Conservation (phyloP, 148 eudicot genomes). For the Rhododendron griersonianum region DNA sequence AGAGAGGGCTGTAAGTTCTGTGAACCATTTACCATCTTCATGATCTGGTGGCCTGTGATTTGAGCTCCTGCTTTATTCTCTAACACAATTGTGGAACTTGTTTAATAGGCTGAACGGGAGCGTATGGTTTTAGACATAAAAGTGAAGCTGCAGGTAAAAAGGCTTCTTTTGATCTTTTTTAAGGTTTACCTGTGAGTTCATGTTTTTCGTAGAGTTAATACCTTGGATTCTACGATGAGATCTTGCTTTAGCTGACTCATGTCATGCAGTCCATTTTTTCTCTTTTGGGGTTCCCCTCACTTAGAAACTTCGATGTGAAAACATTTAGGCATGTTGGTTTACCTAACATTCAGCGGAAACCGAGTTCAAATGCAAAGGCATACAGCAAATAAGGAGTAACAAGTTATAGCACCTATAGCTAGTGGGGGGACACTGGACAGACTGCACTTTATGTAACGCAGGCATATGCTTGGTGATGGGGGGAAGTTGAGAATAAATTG, state of each 20-base stretch:
- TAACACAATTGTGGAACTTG: constrained; percentile 6
- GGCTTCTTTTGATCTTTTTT: neutral
- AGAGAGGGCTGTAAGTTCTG: constrained; percentile 87
- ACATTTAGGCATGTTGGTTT: neutral
- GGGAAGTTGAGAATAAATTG: neutral
- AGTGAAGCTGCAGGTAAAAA: constrained; percentile 91
- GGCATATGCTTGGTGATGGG: neutral
- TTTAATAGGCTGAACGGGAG: constrained; percentile 84
- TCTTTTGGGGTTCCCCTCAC: neutral
- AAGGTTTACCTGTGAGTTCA: neutral
- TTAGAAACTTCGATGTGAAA: neutral
- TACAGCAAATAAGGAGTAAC: neutral
- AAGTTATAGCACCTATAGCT: neutral
- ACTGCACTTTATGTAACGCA: neutral
- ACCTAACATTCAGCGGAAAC: neutral
- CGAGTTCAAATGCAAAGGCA: neutral
- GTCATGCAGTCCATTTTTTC: neutral
- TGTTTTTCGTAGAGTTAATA: neutral
- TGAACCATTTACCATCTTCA: constrained; percentile 1
- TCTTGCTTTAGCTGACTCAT: neutral
- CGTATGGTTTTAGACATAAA: constrained; percentile 96
- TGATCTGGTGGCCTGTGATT: constrained; percentile 1
- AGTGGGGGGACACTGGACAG: neutral
- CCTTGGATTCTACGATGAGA: neutral
- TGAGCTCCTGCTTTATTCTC: neutral